Percentiles rank a stretch among this genome's conserved stretches.
phyloP scores from a whole-genome alignment of 2,329 filamentous ascomycete species.

The Xylariaceae sp. region DNA sequence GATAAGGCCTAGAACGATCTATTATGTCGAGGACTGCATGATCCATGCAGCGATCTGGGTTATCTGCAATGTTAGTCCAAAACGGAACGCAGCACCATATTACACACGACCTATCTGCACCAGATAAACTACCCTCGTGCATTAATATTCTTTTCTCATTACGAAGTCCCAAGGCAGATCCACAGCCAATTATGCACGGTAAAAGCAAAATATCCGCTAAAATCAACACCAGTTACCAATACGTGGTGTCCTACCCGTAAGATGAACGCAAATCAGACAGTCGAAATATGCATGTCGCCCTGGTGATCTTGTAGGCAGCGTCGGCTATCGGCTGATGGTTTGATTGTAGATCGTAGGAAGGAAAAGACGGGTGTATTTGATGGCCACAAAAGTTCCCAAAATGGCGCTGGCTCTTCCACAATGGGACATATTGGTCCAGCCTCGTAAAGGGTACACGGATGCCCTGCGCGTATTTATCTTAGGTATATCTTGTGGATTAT shows the following conservation, averaged over 20 bases:
- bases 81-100: constrained; percentile 24
- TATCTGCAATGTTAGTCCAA: constrained; percentile 29
- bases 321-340: too few species aligned
- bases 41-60: constrained; percentile 26
- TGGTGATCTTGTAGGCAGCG: too few species aligned
- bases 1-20: constrained; percentile 27
- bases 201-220: background rate
- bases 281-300: constrained; percentile 34
- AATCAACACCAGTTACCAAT: constrained; percentile 2
- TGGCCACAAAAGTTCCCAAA: constrained; percentile 19
- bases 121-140: constrained; percentile 19
- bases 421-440: constrained; percentile 23
- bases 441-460: constrained; percentile 14
- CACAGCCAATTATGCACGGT: too few species aligned
- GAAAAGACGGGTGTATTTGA: too few species aligned
- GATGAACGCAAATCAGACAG: constrained; percentile 15
- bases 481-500: constrained; percentile 25
- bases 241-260: constrained; percentile 3
- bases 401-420: constrained; percentile 24
- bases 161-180: too few species aligned
- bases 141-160: too few species aligned
- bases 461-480: constrained; percentile 19
- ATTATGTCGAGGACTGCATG: constrained; percentile 24
- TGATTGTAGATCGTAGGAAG: constrained; percentile 29
- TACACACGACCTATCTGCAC: constrained; percentile 15